Conservation (phyloP, 1,284 basidiomycete genomes). For the Anthracocystis walkeri region DNA sequence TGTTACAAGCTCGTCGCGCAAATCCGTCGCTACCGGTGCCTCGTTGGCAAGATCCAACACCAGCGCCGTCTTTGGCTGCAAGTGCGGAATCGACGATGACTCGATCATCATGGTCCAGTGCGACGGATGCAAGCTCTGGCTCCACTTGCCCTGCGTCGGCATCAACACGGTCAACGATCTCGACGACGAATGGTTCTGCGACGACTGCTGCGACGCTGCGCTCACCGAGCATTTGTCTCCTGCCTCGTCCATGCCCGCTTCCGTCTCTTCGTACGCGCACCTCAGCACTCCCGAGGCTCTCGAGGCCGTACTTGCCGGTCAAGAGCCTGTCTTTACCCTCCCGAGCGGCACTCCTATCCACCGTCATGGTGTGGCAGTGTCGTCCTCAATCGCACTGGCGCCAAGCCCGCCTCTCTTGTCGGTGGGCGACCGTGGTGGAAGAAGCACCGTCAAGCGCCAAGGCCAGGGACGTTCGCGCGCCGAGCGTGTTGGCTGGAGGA, state of each 20-base stretch:
- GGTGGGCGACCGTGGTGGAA: slow-evolving; percentile 34
- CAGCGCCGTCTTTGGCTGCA: slow-evolving; percentile 53
- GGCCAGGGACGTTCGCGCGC: slow-evolving; percentile 54
- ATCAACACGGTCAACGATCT: slow-evolving; percentile 62
- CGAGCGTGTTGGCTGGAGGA: slow-evolving; percentile 54
- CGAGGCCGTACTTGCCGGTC: slow-evolving; percentile 35
- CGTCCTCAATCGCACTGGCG: slow-evolving; percentile 56
- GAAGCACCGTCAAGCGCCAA: slow-evolving; percentile 51
- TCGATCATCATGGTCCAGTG: slow-evolving; percentile 67
- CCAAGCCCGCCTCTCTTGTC: slow-evolving; percentile 54
- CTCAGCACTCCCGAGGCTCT: slow-evolving; percentile 52
- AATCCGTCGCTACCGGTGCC: slow-evolving; percentile 47
- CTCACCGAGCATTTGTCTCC: slow-evolving; percentile 46
- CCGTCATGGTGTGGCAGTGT: slow-evolving; percentile 45
- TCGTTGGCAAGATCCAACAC: slow-evolving; percentile 38
- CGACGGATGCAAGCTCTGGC: slow-evolving; percentile 67
- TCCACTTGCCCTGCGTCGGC: slow-evolving; percentile 67
- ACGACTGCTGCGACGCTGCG: slow-evolving; percentile 51
- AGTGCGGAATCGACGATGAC: slow-evolving; percentile 53
- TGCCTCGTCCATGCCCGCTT: slow-evolving; percentile 45
- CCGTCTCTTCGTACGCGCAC: slow-evolving; percentile 42
- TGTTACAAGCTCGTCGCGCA: slow-evolving; percentile 37
- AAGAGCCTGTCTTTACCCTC: slow-evolving; percentile 50
- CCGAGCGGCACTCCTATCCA: slow-evolving; percentile 51
- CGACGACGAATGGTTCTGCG: slow-evolving; percentile 68